These are phyloP conservation scores for Cercospora zeina DNA, from an alignment of 2,329 filamentous ascomycete species.

Conservation along the genomic window DNA sequence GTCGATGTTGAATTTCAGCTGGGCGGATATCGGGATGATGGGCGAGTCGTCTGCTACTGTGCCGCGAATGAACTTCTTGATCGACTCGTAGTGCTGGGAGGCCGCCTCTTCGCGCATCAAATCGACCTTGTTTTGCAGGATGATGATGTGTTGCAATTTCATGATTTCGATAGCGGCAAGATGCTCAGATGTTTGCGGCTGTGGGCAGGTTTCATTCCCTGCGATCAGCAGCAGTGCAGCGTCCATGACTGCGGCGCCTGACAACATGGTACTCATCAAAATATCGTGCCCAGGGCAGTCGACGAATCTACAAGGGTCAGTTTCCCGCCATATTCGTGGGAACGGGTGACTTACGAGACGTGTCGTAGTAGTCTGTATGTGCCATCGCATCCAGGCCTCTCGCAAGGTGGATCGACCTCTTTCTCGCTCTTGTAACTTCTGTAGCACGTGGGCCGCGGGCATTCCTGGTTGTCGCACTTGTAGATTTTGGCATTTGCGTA, in stretches of 20 bases:
- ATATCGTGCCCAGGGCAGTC: conserved; percentile 99
- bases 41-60: conserved; percentile 94
- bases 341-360: conserved; percentile 71
- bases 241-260: conserved; percentile 98
- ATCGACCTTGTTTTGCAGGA: conserved; percentile 99
- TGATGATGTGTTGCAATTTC: conserved; percentile 99
- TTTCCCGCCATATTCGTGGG: not conserved
- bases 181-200: conserved; percentile 98
- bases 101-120: conserved; percentile 96
- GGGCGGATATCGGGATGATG: conserved; percentile 94
- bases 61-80: conserved; percentile 96
- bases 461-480: conserved; percentile 90
- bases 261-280: conserved; percentile 99
- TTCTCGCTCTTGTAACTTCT: conserved; percentile 98
- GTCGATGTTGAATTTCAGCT: conserved; percentile 99
- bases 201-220: conserved; percentile 96
- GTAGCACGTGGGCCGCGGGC: conserved; percentile 93
- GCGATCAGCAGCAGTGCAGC: conserved; percentile 93
- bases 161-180: conserved; percentile 99
- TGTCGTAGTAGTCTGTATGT: conserved; percentile 87
- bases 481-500: conserved; percentile 99
- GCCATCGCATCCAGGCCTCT: conserved; percentile 85
- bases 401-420: conserved; percentile 94
- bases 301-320: conserved; percentile 64
- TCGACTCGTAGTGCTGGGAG: conserved; percentile 91